Conservation (phyloP, 108 stramenopile genomes). For the Cyclostephanos tholiformis region DNA sequence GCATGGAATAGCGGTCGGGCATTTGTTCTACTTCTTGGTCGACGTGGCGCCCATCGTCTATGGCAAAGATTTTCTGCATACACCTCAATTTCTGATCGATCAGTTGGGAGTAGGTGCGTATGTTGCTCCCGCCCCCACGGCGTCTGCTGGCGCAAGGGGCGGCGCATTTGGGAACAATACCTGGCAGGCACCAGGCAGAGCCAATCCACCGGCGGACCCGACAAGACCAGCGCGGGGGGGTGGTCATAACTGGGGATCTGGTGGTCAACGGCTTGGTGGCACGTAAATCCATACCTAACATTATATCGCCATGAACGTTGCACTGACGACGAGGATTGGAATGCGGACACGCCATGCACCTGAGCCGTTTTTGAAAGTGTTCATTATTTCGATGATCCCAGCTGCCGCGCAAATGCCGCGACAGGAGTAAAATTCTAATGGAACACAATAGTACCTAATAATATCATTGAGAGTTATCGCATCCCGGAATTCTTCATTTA, state of each 20-base stretch:
- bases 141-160: constrained; percentile 18
- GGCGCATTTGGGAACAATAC: constrained; percentile 43
- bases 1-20: constrained; percentile 80
- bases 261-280: constrained; percentile 35
- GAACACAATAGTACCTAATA: background rate
- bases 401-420: constrained; percentile 4
- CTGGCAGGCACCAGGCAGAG: constrained; percentile 45
- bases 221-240: constrained; percentile 26
- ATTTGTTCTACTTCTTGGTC: constrained; percentile 88
- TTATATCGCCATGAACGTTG: too few relatives aligned
- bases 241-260: constrained; percentile 49
- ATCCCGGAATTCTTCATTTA: too few relatives aligned
- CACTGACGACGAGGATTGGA: too few relatives aligned
- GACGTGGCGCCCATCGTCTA: constrained; percentile 87
- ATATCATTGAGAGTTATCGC: too few relatives aligned
- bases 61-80: constrained; percentile 79
- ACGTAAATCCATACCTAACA: too few relatives aligned
- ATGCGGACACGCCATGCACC: too few relatives aligned
- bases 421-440: background rate
- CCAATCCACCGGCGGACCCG: constrained; percentile 43
- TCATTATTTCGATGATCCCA: background rate
- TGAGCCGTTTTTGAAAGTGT: too few relatives aligned
- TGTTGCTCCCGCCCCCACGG: constrained; percentile 52
- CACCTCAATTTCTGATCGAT: constrained; percentile 86
- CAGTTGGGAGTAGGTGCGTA: constrained; percentile 80